A percentile compares a stretch with the other conserved stretches of the same genome.
phyloP scores from a whole-genome alignment of 225 moss, liverwort and hornwort genomes.

The Sphagnum contortum region DNA sequence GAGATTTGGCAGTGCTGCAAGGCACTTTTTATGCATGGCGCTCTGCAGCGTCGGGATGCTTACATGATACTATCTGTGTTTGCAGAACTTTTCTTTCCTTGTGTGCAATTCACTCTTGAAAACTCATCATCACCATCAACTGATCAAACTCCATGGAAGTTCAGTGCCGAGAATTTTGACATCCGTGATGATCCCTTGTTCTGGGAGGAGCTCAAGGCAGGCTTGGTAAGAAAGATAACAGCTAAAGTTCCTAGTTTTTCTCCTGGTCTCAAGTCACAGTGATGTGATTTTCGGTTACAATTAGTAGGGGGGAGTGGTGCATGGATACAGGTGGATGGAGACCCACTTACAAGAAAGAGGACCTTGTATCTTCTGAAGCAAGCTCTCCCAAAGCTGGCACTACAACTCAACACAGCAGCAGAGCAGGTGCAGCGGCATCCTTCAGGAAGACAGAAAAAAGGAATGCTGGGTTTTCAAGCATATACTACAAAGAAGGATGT shows the following conservation, averaged over 20 bases:
- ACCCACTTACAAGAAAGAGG: conserved; percentile 49
- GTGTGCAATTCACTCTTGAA: conserved; percentile 16
- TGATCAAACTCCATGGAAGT: conserved; percentile 12
- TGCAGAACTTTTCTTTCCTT: conserved; percentile 53
- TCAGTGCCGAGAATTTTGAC: conserved; percentile 30
- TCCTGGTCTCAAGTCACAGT: no score
- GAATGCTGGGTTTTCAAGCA: no score
- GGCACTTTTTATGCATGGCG: conserved; percentile 41
- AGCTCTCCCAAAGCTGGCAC: conserved; percentile 29
- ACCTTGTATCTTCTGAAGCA: conserved; percentile 50
- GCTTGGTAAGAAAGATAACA: conserved; percentile 35
- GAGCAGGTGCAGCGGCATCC: no score
- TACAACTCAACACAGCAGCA: no score
- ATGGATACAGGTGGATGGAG: conserved; percentile 48
- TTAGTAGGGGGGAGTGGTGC: no score
- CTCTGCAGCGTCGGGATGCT: conserved; percentile 47
- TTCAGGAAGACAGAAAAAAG: no score
- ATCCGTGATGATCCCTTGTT: conserved; percentile 53
- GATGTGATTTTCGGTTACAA: no score
- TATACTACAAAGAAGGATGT: conserved; percentile 22
- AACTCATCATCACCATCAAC: background rate
- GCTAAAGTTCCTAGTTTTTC: no score
- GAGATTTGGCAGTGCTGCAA: conserved; percentile 79
- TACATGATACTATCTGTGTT: conserved; percentile 42
- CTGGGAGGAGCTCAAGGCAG: conserved; percentile 66